Conservation (phyloP, 1,284 basidiomycete species). For the Leccinum cinnamomeum region DNA sequence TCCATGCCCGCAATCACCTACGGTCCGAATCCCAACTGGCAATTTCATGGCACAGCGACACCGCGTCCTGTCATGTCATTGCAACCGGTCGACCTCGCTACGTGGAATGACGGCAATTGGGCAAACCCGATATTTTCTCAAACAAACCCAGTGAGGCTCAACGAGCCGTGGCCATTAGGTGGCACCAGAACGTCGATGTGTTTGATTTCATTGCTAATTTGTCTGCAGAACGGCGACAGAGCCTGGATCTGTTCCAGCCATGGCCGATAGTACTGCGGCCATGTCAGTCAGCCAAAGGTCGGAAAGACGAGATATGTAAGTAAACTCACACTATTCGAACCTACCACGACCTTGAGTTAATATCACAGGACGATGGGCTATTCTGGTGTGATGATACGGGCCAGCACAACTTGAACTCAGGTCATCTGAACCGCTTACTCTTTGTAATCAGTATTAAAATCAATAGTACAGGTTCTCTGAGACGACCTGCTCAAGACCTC, state of each 20-base stretch:
- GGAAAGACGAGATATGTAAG: constrained; percentile 49
- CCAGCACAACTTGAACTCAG: too few species aligned
- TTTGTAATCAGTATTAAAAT: too few species aligned
- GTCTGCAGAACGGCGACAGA: constrained; percentile 43
- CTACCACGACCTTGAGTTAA: background rate
- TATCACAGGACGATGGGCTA: constrained; percentile 32
- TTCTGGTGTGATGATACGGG: constrained; percentile 43
- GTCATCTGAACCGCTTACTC: too few species aligned
- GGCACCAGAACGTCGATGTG: background rate
- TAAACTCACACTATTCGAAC: background rate
- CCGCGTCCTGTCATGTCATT: constrained; percentile 11
- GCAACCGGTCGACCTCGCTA: constrained; percentile 25
- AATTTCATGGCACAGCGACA: background rate
- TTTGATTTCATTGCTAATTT: background rate
- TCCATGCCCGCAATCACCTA: constrained; percentile 5
- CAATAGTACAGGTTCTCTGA: too few species aligned
- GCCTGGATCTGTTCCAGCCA: constrained; percentile 54
- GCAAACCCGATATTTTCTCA: constrained; percentile 21
- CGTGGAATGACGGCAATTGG: constrained; percentile 30
- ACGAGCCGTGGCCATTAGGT: constrained; percentile 52
- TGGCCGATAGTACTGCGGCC: constrained; percentile 50
- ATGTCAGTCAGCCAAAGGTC: constrained; percentile 44
- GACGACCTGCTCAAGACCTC: too few species aligned
- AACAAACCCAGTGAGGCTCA: constrained; percentile 43
- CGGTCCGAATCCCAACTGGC: background rate